Evolutionary conservation across 805 yeast species (phyloP), one percentile per base, ranked within the genome.

Genomic region (Starmerella geochares): DNA sequence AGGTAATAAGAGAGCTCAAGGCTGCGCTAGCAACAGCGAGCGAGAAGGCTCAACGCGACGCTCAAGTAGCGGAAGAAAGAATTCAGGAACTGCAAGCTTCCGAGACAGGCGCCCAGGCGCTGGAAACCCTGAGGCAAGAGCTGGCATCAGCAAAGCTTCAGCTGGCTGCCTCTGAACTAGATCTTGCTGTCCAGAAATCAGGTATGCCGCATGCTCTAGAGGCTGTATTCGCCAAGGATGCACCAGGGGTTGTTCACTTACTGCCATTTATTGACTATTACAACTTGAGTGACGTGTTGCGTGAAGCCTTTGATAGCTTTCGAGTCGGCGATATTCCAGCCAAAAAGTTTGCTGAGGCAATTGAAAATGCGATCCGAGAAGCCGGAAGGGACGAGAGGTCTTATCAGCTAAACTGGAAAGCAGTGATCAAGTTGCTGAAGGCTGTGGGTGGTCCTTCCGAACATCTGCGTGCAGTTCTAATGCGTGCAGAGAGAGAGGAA

Each of bases 261-360:
- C 36, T 52, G 16, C 39, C 42, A 3, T 25, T 49, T 3, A 25
- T 49, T 28, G 55, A 49, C 14, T n/a, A 23, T 13, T 43, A 49
- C 17, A 2, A 31, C 7, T 20, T 52, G 10, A 33, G 37, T 10
- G 47, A 16, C 9, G n/a, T 23, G 33, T 19, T 44, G 29, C 6
- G 9, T 3, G 25, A 3, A 9, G 19, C 28, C 2, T n/a, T 49
- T 13, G 23, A 28, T 10, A 21, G 23, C 13, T 46, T 35, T 24
- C 36, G 29, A 9, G 1, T n/a, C 2, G 53, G 52, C 2, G 46
- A 46, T 3, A 11, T 39, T 14, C 28, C 47, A n/a, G 17, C 31
- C 3, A 3, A 21, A 2, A 29, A 27, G 11, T 24, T 52, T 16
- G 31, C 23, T 2, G 19, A 28, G 23, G 14, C n/a, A 6, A 32